These are phyloP conservation scores for Dipteronia dyeriana DNA, from an alignment of 345 rosid genomes.

Conservation along the genomic window DNA sequence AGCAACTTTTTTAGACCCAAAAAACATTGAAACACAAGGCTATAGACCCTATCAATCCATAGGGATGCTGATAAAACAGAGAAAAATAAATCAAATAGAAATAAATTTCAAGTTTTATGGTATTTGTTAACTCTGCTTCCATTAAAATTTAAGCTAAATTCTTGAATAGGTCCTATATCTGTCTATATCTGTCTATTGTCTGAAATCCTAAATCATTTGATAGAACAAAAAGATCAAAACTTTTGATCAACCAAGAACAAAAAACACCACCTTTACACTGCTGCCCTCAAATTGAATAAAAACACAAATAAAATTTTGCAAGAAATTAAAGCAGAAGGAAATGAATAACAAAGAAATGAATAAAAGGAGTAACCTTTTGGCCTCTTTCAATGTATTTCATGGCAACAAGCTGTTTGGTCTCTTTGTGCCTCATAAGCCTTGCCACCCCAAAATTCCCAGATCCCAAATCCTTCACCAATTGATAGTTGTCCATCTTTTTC, in stretches of 20 bases:
- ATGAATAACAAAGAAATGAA: neutral
- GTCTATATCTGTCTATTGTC: too few relatives aligned
- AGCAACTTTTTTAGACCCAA: neutral
- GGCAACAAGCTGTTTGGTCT: slow-evolving; percentile 85
- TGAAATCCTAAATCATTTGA: slow-evolving; percentile 5
- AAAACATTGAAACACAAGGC: neutral
- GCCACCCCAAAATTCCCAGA: slow-evolving; percentile 92
- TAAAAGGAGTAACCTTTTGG: slow-evolving; percentile 52
- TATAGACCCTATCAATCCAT: neutral
- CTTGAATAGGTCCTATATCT: too few relatives aligned
- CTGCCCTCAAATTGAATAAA: too few relatives aligned
- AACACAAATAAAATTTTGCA: neutral
- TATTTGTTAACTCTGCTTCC: too few relatives aligned
- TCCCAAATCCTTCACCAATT: slow-evolving; percentile 81
- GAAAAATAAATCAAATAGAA: neutral
- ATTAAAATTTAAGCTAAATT: too few relatives aligned
- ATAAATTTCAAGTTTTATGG: too few relatives aligned
- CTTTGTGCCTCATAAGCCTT: slow-evolving; percentile 74
- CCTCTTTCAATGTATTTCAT: slow-evolving; percentile 95
- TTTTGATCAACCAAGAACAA: neutral
- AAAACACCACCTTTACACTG: neutral
- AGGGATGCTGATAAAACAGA: neutral
- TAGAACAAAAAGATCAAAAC: neutral
- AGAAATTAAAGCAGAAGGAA: too few relatives aligned
- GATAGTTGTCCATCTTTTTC: slow-evolving; percentile 68